These are phyloP conservation scores for Sporobolomyces phaffii DNA, from an alignment of 768 basidiomycete genomes.

Conservation along the genomic window DNA sequence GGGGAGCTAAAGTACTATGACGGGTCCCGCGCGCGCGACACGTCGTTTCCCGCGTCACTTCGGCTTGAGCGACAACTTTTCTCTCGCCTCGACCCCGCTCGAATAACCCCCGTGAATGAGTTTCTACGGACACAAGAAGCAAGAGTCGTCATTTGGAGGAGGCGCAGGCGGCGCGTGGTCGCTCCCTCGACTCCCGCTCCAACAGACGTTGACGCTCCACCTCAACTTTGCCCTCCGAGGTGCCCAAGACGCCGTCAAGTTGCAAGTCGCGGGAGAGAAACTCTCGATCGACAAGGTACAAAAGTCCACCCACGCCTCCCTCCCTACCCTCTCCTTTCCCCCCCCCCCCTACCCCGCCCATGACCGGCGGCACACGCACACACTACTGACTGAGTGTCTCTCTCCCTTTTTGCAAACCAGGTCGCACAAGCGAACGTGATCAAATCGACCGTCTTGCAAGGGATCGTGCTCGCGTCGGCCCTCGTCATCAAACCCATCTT, in stretches of 20 bases:
- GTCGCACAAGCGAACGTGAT: conserved; percentile 34
- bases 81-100: neutral
- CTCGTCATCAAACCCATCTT: conserved; percentile 40
- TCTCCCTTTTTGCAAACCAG: neutral
- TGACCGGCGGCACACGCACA: no score
- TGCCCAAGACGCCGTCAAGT: conserved; percentile 10
- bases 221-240: conserved; percentile 19
- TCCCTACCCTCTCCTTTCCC: neutral
- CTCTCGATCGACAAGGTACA: conserved; percentile 26
- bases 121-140: conserved; percentile 22
- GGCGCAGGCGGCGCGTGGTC: neutral
- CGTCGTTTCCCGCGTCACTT: neutral
- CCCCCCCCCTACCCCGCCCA: no score
- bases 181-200: conserved; percentile 21
- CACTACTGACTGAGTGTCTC: neutral
- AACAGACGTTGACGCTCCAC: conserved; percentile 26
- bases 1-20: no score
- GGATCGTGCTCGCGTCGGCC: conserved; percentile 39
- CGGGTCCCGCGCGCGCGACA: no score
- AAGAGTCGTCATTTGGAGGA: conserved; percentile 12
- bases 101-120: neutral
- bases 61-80: no score
- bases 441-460: conserved; percentile 38
- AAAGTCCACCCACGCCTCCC: neutral
- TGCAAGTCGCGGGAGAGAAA: conserved; percentile 20